phyloP scores from a whole-genome alignment of 1,139 yeast species.

The Taphrina confusa region DNA sequence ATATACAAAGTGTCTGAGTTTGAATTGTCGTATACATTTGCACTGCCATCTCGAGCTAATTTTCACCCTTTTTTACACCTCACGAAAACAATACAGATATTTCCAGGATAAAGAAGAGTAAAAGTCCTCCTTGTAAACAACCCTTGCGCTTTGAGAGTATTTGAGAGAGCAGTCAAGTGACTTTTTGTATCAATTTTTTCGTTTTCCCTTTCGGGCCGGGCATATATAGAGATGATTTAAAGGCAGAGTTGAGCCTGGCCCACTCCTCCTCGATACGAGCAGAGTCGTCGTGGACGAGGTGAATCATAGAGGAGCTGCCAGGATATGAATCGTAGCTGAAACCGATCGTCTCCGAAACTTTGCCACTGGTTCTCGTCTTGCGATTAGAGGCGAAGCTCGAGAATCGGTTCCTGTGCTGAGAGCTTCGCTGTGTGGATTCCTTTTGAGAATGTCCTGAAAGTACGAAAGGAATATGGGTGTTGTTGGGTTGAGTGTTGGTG shows the following conservation, averaged over 20 bases:
- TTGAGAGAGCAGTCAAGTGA: no score
- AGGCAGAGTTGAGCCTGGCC: conserved; percentile 6
- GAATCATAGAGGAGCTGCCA: not conserved
- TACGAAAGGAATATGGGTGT: not conserved
- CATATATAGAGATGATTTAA: conserved; percentile 7
- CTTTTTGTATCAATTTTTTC: not conserved
- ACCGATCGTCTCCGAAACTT: not conserved
- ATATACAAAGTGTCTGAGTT: no score
- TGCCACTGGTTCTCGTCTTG: not conserved
- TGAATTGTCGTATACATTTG: no score
- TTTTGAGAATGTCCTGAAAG: not conserved
- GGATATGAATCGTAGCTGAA: not conserved
- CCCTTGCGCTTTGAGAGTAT: no score
- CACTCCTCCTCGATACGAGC: conserved; percentile 16
- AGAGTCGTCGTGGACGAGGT: conserved; percentile 8
- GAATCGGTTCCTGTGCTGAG: not conserved
- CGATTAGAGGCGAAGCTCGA: not conserved
- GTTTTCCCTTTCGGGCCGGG: not conserved
- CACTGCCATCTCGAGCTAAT: no score
- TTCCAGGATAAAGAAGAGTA: no score
- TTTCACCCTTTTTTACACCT: no score
- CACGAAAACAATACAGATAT: no score
- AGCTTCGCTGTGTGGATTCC: not conserved
- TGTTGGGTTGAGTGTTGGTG: not conserved
- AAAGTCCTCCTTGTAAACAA: no score